Conservation (phyloP, 2,329 filamentous ascomycete species). For the Aspergillus hiratsukae region DNA sequence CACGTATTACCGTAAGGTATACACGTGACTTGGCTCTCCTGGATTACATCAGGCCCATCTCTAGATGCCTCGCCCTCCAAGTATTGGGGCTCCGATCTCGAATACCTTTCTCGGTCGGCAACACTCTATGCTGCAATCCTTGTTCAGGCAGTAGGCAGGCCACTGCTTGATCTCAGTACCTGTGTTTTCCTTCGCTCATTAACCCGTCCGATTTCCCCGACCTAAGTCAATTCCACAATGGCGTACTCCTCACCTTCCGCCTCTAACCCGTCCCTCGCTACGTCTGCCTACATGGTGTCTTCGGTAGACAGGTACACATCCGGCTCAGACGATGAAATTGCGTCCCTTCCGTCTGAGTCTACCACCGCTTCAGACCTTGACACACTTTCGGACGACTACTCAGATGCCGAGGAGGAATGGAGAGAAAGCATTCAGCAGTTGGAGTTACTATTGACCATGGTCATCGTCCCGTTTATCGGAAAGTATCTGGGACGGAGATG, state of each 20-base stretch:
- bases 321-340: slow-evolving; percentile 38
- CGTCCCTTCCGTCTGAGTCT: slow-evolving; percentile 41
- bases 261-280: slow-evolving; percentile 33
- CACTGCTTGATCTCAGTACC: slow-evolving; percentile 26
- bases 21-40: slow-evolving; percentile 6
- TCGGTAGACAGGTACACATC: slow-evolving; percentile 24
- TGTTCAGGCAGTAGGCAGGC: slow-evolving; percentile 32
- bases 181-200: not conserved
- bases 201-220: slow-evolving; percentile 6
- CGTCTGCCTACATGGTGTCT: slow-evolving; percentile 38
- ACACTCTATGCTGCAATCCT: slow-evolving; percentile 19
- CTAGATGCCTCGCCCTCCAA: not conserved
- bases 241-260: slow-evolving; percentile 26
- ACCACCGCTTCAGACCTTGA: slow-evolving; percentile 37
- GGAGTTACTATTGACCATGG: slow-evolving; percentile 89
- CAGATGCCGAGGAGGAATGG: slow-evolving; percentile 93
- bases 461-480: slow-evolving; percentile 85
- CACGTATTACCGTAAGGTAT: slow-evolving; percentile 4
- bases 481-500: slow-evolving; percentile 94
- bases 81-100: not conserved
- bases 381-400: slow-evolving; percentile 53
- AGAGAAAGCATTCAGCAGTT: slow-evolving; percentile 89
- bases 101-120: not conserved
- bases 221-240: slow-evolving; percentile 20
- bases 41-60: slow-evolving; percentile 8